These are phyloP conservation scores for Syncephalastrum monosporum DNA, from an alignment of 371 early-diverging fungal genomes.

Conservation along the genomic window DNA sequence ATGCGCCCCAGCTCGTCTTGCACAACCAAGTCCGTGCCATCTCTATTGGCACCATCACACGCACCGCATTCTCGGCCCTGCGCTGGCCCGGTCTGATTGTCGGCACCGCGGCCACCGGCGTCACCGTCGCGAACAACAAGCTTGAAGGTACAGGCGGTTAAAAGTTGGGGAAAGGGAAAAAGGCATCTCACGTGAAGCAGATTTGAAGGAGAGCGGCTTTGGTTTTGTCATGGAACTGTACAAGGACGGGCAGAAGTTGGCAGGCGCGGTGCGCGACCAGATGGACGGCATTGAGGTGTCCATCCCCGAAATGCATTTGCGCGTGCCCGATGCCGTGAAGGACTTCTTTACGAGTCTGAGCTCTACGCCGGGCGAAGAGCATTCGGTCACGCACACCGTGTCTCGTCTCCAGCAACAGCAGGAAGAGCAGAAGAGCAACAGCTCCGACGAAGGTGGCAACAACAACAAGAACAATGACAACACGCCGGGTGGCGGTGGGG, in stretches of 20 bases:
- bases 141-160: constrained; percentile 30
- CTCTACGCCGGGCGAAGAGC: constrained; percentile 13
- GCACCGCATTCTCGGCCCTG: constrained; percentile 27
- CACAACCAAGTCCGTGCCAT: constrained; percentile 31
- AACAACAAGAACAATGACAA: constrained; percentile 2
- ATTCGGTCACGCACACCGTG: constrained; percentile 19
- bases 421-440: constrained; percentile 8
- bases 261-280: constrained; percentile 24
- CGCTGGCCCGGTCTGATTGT: constrained; percentile 37
- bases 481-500: neutral
- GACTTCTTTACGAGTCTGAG: constrained; percentile 21
- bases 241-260: constrained; percentile 20
- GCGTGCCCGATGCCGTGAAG: constrained; percentile 36
- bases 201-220: constrained; percentile 34
- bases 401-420: constrained; percentile 8
- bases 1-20: constrained; percentile 21
- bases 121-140: constrained; percentile 43
- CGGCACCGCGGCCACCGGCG: constrained; percentile 41
- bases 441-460: neutral
- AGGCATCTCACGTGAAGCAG: constrained; percentile 11
- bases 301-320: constrained; percentile 39
- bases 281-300: constrained; percentile 33
- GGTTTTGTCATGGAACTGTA: constrained; percentile 23
- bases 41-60: constrained; percentile 28
- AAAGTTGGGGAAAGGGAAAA: neutral